These are phyloP conservation scores for Xylaria sp. DNA, from an alignment of 2,329 filamentous ascomycete species.

Conservation along the genomic window DNA sequence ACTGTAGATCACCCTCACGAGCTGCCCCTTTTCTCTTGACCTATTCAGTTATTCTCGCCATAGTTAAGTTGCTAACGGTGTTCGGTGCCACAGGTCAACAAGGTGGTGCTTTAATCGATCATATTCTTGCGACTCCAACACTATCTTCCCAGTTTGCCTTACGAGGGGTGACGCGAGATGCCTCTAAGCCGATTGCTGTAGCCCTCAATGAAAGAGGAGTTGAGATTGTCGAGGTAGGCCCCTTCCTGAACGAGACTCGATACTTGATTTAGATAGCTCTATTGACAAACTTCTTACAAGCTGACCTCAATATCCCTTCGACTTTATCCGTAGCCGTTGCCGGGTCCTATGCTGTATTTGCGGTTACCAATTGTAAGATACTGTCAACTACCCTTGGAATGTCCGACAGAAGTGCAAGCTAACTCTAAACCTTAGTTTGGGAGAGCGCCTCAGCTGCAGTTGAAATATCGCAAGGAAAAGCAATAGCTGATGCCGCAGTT, in stretches of 20 bases:
- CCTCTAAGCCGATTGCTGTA: background rate
- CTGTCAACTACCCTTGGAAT: background rate
- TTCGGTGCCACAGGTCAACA: background rate
- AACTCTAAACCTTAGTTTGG: background rate
- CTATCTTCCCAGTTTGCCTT: background rate
- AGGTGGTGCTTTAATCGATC: background rate
- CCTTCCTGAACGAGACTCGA: background rate
- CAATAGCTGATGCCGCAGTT: background rate
- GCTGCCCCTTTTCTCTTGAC: background rate
- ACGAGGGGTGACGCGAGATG: background rate
- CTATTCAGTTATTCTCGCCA: background rate
- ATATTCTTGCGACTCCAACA: background rate
- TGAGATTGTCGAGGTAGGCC: background rate
- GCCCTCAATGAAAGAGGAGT: background rate
- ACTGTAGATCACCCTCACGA: background rate
- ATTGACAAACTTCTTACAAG: background rate
- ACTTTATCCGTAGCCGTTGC: background rate
- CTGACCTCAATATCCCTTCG: background rate
- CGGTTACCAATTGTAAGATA: slow-evolving; percentile 1
- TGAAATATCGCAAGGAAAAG: slow-evolving; percentile 1
- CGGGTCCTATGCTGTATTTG: background rate
- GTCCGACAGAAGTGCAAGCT: background rate
- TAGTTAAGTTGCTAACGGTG: background rate
- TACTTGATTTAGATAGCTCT: background rate
- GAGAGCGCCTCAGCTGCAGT: slow-evolving; percentile 1